phyloP scores from a whole-genome alignment of 139 green algal species.

The Haematococcus sp. region DNA sequence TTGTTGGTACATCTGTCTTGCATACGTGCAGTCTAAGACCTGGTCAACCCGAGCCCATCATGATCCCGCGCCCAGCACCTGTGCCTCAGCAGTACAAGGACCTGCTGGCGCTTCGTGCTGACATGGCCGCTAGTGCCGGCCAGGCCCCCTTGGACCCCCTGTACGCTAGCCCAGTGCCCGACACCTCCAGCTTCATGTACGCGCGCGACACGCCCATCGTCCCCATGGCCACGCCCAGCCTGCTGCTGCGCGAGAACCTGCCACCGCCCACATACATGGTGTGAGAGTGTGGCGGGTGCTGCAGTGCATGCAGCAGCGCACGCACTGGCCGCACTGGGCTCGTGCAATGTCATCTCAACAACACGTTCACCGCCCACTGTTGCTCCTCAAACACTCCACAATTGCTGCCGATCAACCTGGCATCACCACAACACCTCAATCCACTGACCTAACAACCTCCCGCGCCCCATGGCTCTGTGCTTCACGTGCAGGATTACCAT shows the following conservation, averaged over 20 bases:
- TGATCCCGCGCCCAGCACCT: constrained; percentile 9
- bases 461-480: background rate
- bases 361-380: no score
- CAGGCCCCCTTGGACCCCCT: constrained; percentile 22
- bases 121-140: constrained; percentile 17
- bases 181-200: constrained; percentile 28
- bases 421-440: no score
- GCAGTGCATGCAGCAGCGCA: background rate
- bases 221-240: background rate
- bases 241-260: constrained; percentile 9
- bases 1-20: no score
- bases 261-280: background rate
- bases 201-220: constrained; percentile 25
- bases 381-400: no score
- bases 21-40: constrained; percentile 18
- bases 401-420: no score
- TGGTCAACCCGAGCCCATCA: constrained; percentile 18
- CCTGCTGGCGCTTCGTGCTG: constrained; percentile 20
- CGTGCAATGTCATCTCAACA: no score
- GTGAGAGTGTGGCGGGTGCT: background rate
- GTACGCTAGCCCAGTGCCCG: constrained; percentile 23
- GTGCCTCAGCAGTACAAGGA: constrained; percentile 19
- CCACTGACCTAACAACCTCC: no score
- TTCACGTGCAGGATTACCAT: constrained; percentile 1
- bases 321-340: no score